Evolutionary conservation across 2,329 filamentous ascomycete species (phyloP), one percentile per base, ranked within the genome.

Genomic region (Clarireedia paspali): DNA sequence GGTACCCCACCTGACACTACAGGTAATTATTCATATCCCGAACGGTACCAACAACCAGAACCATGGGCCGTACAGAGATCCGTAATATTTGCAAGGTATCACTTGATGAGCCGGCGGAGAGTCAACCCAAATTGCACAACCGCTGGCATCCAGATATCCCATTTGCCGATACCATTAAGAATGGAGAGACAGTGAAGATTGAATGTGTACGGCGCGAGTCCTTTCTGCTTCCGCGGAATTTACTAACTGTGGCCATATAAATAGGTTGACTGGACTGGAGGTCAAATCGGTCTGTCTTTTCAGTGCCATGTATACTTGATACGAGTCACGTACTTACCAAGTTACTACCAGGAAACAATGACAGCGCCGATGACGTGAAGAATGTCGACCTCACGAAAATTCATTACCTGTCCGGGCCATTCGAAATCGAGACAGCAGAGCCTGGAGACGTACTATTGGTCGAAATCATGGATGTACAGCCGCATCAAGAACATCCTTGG

Each of bases 91-190:
- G 87, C 55, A 87, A 86, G 68, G 86, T 92, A 45, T 84, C 86
- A 66, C 74, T 91, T 27, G 79, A 88, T 57, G 88, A 81, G 68
- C 84, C 86, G 36, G 87, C 88, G 5, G 75, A 78, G 38, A 81
- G 89, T 60, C 88, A 92, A 67, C 71, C 80, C 2, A 79, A 80
- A 51, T 73, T 91, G 9, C 88, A 92, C 72, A 96, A 96, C 67
- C 80, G 91, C 70, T 96, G 91, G 91, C 91, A 96, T 68, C 91
- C 91, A 38, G 91, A 95, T 62, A 86, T 95, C 51, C 91, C 91
- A 0, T 82, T 80, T 55, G 79, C 78, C 50, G 87, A 78, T 34
- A 83, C 79, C 1, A 90, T 96, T 66, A 84, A 87, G 64, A 84
- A 91, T 66, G 86, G 85, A 30, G 91, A 96, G 73, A 88, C 88